A percentile compares a stretch with the other conserved stretches of the same genome.
Conservation (phyloP, 2,329 filamentous ascomycete species). For the Arthrobotrys musiformis region DNA sequence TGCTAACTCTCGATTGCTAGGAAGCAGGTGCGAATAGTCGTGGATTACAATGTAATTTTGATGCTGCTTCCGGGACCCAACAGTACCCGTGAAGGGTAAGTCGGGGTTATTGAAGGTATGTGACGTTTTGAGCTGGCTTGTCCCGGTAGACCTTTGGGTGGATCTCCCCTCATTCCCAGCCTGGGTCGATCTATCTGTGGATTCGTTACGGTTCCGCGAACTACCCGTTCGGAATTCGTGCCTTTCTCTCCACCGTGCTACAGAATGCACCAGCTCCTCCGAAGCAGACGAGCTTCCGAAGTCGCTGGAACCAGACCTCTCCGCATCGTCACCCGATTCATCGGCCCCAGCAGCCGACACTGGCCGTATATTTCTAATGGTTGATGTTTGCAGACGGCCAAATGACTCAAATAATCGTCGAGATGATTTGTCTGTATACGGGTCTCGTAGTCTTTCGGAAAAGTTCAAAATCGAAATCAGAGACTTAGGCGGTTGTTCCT, state of each 20-base stretch:
- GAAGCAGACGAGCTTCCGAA: conserved; percentile 38
- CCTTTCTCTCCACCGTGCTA: conserved; percentile 30
- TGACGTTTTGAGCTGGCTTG: conserved; percentile 43
- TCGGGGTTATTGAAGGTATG: conserved; percentile 34
- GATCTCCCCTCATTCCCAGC: conserved; percentile 38
- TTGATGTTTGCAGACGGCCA: conserved; percentile 69
- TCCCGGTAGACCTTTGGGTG: conserved; percentile 31
- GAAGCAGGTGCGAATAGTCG: conserved; percentile 76
- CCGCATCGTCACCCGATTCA: conserved; percentile 42
- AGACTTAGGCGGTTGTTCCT: conserved; percentile 69
- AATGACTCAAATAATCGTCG: conserved; percentile 73
- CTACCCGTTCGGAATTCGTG: conserved; percentile 16
- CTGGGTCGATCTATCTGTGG: conserved; percentile 40
- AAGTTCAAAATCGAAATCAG: conserved; percentile 67
- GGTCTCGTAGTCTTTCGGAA: conserved; percentile 64
- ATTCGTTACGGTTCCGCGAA: conserved; percentile 40
- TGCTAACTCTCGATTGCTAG: conserved; percentile 80
- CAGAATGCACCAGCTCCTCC: conserved; percentile 38
- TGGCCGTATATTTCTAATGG: conserved; percentile 62
- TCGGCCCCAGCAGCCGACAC: conserved; percentile 2
- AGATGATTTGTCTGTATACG: conserved; percentile 39
- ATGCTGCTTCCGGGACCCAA: conserved; percentile 34
- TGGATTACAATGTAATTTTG: conserved; percentile 72
- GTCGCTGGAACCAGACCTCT: conserved; percentile 33
- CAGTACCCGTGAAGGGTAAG: conserved; percentile 18